Percentiles rank a stretch among this genome's conserved stretches.
Evolutionary conservation across 2,329 filamentous ascomycete genomes (phyloP).

Genomic region (Raffaelea albimanens): DNA sequence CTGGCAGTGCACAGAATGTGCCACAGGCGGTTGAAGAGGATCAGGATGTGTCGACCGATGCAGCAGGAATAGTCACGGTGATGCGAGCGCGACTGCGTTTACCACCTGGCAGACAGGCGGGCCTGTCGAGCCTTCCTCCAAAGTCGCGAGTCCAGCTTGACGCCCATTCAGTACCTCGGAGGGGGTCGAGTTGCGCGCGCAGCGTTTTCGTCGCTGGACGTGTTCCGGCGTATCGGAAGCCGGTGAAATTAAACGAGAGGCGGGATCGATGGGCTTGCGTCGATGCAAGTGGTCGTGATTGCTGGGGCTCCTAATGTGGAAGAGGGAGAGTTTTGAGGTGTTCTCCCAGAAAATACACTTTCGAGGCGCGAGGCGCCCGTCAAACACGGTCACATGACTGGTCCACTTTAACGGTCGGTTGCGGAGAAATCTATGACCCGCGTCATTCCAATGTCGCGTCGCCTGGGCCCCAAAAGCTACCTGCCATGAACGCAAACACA

Average conservation of each 20-base stretch:
- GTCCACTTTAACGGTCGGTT: too few species aligned
- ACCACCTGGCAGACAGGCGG: constrained; percentile 31
- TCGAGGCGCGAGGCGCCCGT: too few species aligned
- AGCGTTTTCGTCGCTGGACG: neutral
- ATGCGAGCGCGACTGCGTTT: neutral
- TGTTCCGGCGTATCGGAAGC: too few species aligned
- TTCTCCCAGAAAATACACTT: neutral
- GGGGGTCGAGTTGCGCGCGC: neutral
- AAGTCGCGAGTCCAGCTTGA: constrained; percentile 10
- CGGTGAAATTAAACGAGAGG: neutral
- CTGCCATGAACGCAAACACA: neutral
- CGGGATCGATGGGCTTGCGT: neutral
- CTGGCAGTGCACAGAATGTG: too few species aligned
- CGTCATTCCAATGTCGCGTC: too few species aligned
- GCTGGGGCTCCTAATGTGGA: neutral
- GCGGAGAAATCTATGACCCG: too few species aligned
- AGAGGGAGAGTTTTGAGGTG: constrained; percentile 1
- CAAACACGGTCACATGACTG: too few species aligned
- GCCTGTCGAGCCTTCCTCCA: constrained; percentile 35
- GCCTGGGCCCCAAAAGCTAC: too few species aligned
- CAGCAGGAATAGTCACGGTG: neutral
- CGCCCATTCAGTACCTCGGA: constrained; percentile 8
- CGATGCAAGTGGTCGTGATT: neutral
- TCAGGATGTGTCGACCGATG: too few species aligned
- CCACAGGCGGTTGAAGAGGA: too few species aligned